phyloP scores from a whole-genome alignment of 1,284 basidiomycete genomes.

The Xerocomus cyaneibrunnescens region DNA sequence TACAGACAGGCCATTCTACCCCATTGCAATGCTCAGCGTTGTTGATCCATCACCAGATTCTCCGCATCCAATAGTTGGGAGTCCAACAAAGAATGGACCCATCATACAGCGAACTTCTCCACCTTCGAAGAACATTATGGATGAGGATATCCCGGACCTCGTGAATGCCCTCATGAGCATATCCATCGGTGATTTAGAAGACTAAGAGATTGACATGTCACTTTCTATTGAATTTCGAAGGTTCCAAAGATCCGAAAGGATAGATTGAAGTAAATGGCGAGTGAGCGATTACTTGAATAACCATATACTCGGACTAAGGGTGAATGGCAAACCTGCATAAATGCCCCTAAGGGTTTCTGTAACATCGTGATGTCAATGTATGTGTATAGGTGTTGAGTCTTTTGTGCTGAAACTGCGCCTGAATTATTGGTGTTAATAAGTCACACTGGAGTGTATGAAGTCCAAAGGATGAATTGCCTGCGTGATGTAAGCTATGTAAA shows the following conservation, averaged over 20 bases:
- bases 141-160: slow-evolving; percentile 8
- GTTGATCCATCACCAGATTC: slow-evolving; percentile 17
- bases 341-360: too few species aligned
- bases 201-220: background rate
- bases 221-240: background rate
- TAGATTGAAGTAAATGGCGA: too few species aligned
- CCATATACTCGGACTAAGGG: too few species aligned
- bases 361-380: too few species aligned
- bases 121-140: background rate
- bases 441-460: too few species aligned
- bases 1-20: slow-evolving; percentile 22
- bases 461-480: background rate
- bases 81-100: background rate
- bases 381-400: too few species aligned
- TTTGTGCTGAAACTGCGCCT: too few species aligned
- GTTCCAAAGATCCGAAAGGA: background rate
- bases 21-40: background rate
- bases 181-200: slow-evolving; percentile 8
- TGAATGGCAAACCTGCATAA: too few species aligned
- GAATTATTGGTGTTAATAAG: too few species aligned
- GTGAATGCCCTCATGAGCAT: slow-evolving; percentile 8
- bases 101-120: background rate
- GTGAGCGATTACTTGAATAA: too few species aligned
- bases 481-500: background rate
- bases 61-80: slow-evolving; percentile 9